Conservation (phyloP, 441 rosid genomes). For the Eutrema salsugineum region DNA sequence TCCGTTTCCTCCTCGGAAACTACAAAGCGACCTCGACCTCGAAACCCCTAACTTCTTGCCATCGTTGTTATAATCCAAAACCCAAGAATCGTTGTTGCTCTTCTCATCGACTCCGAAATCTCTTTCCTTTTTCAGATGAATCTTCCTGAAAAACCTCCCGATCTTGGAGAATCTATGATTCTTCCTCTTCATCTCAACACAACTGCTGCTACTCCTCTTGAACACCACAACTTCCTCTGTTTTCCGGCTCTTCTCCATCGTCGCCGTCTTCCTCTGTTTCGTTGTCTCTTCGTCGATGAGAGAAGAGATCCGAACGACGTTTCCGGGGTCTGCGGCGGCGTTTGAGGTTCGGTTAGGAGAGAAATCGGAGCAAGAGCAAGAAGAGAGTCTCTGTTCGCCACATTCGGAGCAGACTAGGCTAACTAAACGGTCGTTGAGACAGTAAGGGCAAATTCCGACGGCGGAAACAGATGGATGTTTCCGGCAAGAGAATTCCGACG, state of each 20-base stretch:
- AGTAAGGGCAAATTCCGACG: constrained; percentile 81
- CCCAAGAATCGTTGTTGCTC: constrained; percentile 72
- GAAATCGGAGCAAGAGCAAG: constrained; percentile 85
- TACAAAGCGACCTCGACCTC: constrained; percentile 90
- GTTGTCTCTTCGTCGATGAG: constrained; percentile 55
- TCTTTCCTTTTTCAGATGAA: constrained; percentile 38
- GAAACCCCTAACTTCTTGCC: constrained; percentile 51
- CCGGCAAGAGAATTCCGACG: constrained; percentile 72
- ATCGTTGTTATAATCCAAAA: constrained; percentile 49
- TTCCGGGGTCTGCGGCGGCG: constrained; percentile 59
- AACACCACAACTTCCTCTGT: constrained; percentile 56
- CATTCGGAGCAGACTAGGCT: constrained; percentile 90
- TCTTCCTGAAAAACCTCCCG: constrained; percentile 70
- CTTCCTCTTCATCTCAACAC: constrained; percentile 77
- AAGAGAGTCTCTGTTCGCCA: constrained; percentile 91
- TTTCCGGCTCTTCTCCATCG: constrained; percentile 29
- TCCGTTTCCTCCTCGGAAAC: constrained; percentile 76
- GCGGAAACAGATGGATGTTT: constrained; percentile 78
- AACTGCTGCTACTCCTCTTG: constrained; percentile 82
- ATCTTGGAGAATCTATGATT: constrained; percentile 69
- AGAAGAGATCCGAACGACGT: constrained; percentile 76
- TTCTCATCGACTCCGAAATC: constrained; percentile 43
- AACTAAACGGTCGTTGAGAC: constrained; percentile 84
- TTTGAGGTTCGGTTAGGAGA: constrained; percentile 68
- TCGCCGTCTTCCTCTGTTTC: constrained; percentile 14